Evolutionary conservation across 768 basidiomycete genomes (phyloP), one percentile per base, ranked within the genome.

Genomic region (Crassisporium funariophilum): DNA sequence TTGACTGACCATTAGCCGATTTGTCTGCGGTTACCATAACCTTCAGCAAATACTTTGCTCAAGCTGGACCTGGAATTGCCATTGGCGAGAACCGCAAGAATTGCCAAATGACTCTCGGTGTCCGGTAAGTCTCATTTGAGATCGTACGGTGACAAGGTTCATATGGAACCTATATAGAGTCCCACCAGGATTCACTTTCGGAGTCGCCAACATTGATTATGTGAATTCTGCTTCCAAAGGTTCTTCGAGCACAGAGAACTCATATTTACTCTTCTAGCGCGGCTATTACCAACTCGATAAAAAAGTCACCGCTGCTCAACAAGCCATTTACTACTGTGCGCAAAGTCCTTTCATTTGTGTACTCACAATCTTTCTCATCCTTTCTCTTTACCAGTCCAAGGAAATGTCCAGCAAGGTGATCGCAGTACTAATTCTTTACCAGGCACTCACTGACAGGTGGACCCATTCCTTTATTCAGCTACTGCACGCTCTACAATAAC

Each of bases 281-380:
- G 60, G 60, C 1, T 61, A 52, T 29, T 59, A 56, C 24, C 56
- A 59, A 17, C 55, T 61, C 16, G 56, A 57, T 33, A 44, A 44
- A n/a, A 45, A 50, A 10, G 60, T 61, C 7, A 50, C 50, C 4
- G 55, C 56, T 1, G 35, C 45, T 4, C 57, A 59, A 20, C 38
- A 54, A 17, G 40, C 57, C 13, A 33, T 50, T 12, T 61, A 61
- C 40, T 61, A 59, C 47, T 61, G 60, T 57, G 41, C 42, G 57
- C 21, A 5, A 23, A 6, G 4, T n/a, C 24, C 19, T 23, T 17
- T 38, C 6, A 4, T 34, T 8, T 45, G 16, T 22, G 16, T 33
- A 12, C 12, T 44, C 4, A n/a, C 15, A 29, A 7, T 11, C 21
- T 9, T 15, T 7, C 17, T 4, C 10, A 3, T 12, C 20, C 22